Conservation (phyloP, 129 eudicot species). For the Flaveria sonorensis region DNA sequence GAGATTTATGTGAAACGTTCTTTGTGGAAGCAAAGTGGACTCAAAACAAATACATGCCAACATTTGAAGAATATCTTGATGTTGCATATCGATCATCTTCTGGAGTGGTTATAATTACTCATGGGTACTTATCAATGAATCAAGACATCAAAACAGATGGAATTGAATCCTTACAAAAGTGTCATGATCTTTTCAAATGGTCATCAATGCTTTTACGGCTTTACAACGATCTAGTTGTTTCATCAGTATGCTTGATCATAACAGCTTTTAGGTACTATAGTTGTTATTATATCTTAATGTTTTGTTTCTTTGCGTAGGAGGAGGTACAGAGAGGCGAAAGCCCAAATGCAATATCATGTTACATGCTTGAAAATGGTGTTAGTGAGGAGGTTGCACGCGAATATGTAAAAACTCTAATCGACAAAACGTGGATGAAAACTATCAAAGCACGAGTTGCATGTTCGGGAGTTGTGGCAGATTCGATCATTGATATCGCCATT, state of each 20-base stretch:
- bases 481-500: neutral
- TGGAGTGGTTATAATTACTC: neutral
- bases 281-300: too few relatives aligned
- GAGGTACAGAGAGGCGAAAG: neutral
- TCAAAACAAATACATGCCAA: neutral
- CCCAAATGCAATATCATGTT: neutral
- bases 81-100: neutral
- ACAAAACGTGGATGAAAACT: neutral
- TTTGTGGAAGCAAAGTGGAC: neutral
- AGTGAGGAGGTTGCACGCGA: neutral
- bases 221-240: neutral
- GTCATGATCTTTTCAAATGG: neutral
- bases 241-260: neutral
- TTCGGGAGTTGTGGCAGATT: neutral
- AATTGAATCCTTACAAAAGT: neutral
- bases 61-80: neutral
- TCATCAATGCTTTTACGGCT: neutral
- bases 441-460: neutral
- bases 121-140: neutral
- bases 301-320: neutral
- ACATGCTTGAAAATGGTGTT: neutral
- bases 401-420: neutral
- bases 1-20: neutral
- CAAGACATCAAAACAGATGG: neutral
- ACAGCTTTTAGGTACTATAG: neutral